phyloP scores from a whole-genome alignment of 805 yeast genomes.

The Wickerhamomyces strasburgensis region DNA sequence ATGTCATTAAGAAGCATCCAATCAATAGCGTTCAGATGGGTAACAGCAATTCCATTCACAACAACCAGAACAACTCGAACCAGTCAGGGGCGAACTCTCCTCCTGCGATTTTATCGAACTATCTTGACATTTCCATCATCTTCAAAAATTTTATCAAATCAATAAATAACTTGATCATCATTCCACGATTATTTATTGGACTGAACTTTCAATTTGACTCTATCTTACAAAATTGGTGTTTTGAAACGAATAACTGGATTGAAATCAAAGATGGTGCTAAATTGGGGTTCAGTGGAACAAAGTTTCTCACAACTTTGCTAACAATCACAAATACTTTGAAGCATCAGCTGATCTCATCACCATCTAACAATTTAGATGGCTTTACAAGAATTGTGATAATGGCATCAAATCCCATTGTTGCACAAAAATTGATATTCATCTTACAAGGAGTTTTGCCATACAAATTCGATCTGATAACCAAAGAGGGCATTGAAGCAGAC shows the following conservation, averaged over 20 bases:
- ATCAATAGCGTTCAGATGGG: not conserved
- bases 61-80: not conserved
- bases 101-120: constrained; percentile 5
- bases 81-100: too few relatives aligned
- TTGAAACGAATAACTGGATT: constrained; percentile 36
- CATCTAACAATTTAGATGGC: constrained; percentile 20
- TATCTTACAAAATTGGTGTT: constrained; percentile 34
- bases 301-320: constrained; percentile 20
- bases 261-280: constrained; percentile 39
- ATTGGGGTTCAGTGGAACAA: constrained; percentile 17
- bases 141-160: constrained; percentile 30
- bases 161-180: constrained; percentile 25
- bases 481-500: constrained; percentile 10
- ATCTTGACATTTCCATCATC: constrained; percentile 20
- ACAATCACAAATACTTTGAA: constrained; percentile 16
- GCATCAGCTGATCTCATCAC: constrained; percentile 10
- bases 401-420: constrained; percentile 57
- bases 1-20: constrained; percentile 6
- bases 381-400: constrained; percentile 48
- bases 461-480: constrained; percentile 15
- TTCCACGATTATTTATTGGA: constrained; percentile 34
- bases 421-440: constrained; percentile 52
- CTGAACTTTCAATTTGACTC: constrained; percentile 23
- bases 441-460: constrained; percentile 45
- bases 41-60: too few relatives aligned